Base-by-base conservation (phyloP, 495 filamentous ascomycete species). In the Daldinia vernicosa region DNA sequence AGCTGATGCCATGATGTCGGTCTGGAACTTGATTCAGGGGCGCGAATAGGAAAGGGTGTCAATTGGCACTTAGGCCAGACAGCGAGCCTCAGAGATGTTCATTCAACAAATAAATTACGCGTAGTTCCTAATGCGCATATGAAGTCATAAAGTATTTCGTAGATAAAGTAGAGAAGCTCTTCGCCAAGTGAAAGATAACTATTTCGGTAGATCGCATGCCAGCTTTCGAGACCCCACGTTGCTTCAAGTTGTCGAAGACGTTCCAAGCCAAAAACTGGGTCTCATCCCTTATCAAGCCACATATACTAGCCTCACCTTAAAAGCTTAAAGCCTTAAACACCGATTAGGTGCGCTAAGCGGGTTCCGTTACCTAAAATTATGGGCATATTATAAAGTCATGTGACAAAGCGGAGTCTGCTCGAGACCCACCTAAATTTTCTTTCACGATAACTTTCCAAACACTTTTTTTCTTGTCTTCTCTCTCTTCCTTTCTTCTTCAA, bases 1-100 rank as follows among this genome's bases (percentile, higher is more conserved):
- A 47, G 96, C 96, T 60, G 96, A 99, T 70, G 95, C 95, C 96
- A 98, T 99, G 77, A 76, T 86, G 77, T 72, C 59, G 64, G 66
- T 72, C 66, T 52, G 50, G 47, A 37, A 54, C 52, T 51, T 43
- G 57, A 73, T 69, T 63, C 47, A 68, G 70, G 68, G 55, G 66
- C 19, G 58, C 24, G 51, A 66, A 62, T 47, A 47, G 7, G 19
- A 47, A 47, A 47, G 26, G 57, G 59, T 64, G 74, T 67, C 74
- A 55, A 73, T 71, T 76, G 74, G 74, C 74, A 70, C 69, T 33
- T 55, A 63, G 72, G 74, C 74, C 51, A 67, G 69, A 69, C 60
- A 40, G 43, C n/a, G 63, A n/a, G 7, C 54, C 11, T 56, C 47
- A 66, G 35, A 28, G 7, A 43, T 58, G 32, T 60, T 70, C 76